Percentiles rank a stretch among this genome's conserved stretches.
phyloP scores from a whole-genome alignment of 352 stramenopile genomes.

The Phytophthora fragariae region DNA sequence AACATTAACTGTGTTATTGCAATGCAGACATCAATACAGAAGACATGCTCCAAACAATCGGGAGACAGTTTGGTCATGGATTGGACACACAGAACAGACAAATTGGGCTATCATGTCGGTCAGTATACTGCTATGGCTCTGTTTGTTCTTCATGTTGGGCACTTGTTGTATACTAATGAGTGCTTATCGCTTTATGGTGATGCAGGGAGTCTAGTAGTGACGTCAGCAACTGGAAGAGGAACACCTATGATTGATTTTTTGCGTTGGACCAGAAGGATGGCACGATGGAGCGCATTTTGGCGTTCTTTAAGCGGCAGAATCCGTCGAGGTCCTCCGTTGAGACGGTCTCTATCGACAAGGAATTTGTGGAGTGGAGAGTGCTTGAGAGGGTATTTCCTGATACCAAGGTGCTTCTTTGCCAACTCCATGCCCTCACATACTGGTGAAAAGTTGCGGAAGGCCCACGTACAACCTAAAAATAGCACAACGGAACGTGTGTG shows the following conservation, averaged over 20 bases:
- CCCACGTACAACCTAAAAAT: conserved; percentile 17
- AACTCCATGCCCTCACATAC: conserved; percentile 16
- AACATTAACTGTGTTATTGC: conserved; percentile 6
- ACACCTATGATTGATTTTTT: conserved; percentile 34
- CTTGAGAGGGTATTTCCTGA: conserved; percentile 3
- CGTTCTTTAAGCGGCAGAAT: conserved; percentile 9
- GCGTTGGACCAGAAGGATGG: conserved; percentile 22
- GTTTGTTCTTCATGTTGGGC: background rate
- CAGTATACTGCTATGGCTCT: background rate
- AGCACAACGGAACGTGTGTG: conserved; percentile 1
- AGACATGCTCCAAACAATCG: conserved; percentile 9
- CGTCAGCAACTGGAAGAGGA: conserved; percentile 22
- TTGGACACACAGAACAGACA: conserved; percentile 21
- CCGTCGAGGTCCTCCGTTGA: background rate
- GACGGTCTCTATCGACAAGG: conserved; percentile 4
- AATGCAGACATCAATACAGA: conserved; percentile 13
- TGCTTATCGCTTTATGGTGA: conserved; percentile 9
- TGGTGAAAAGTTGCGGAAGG: conserved; percentile 6
- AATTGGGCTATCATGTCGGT: conserved; percentile 17
- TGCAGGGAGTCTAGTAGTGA: conserved; percentile 26
- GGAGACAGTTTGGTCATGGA: conserved; percentile 10
- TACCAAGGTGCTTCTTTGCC: conserved; percentile 15
- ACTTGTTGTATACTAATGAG: background rate
- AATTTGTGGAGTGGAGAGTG: conserved; percentile 21
- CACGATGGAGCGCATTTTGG: conserved; percentile 20